Conservation (phyloP, 2,329 filamentous ascomycete species). For the Talaromyces sp. region DNA sequence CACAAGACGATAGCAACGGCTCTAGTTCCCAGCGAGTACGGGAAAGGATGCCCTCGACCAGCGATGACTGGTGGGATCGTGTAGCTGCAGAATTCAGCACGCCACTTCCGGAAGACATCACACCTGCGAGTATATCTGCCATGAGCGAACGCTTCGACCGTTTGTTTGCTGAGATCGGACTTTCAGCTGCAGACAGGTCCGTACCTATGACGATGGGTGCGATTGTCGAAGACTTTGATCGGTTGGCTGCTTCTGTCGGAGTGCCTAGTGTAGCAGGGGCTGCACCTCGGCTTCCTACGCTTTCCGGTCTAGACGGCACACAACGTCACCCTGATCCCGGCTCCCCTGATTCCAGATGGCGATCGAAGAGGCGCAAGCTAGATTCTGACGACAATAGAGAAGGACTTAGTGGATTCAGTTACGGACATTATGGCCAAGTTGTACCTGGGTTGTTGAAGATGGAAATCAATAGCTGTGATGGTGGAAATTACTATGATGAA, state of each 20-base stretch:
- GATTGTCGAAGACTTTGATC: background rate
- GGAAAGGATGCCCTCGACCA: conserved; percentile 22
- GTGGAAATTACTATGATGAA: conserved; percentile 67
- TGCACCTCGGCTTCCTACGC: background rate
- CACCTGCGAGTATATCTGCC: background rate
- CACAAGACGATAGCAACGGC: conserved; percentile 1
- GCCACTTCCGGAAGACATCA: background rate
- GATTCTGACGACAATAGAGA: conserved; percentile 60
- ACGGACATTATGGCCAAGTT: conserved; percentile 84
- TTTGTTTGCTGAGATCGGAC: conserved; percentile 1
- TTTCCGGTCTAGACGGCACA: conserved; percentile 2
- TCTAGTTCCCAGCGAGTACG: conserved; percentile 23
- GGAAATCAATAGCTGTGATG: conserved; percentile 88
- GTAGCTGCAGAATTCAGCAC: conserved; percentile 1
- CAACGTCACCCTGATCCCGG: conserved; percentile 21
- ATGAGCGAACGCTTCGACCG: conserved; percentile 3
- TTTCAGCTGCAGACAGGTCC: background rate
- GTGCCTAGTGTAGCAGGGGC: background rate
- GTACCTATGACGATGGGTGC: conserved; percentile 1
- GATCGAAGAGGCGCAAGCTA: conserved; percentile 67
- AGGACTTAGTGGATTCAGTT: conserved; percentile 62
- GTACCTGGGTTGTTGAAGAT: conserved; percentile 77
- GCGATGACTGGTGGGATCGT: conserved; percentile 2
- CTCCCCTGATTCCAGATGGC: conserved; percentile 45
- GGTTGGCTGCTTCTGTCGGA: background rate